Evolutionary conservation across 176 grass and related monocot genomes (phyloP), one percentile per base, ranked within the genome.

Genomic region (Alopecurus myosuroides): DNA sequence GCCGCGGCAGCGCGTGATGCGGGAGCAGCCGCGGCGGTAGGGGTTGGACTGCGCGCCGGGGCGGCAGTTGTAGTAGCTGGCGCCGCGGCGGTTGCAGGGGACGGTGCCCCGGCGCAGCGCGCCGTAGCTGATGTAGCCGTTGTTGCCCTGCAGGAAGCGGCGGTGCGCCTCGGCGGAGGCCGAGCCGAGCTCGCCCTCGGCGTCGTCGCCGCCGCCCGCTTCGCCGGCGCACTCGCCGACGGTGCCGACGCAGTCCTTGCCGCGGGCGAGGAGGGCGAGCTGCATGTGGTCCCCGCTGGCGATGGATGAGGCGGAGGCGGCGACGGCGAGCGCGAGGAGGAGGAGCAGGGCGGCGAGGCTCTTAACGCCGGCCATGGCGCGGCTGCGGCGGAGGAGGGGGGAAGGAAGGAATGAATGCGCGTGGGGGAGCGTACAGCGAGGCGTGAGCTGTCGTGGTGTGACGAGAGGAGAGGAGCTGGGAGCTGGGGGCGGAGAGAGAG

Each of bases 1-100:
- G 81, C 85, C 82, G 83, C 94, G 94, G 91, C 94, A 97, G 35
- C 91, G 79, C 13, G 86, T 97, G 86, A 97, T 97, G 77, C 80
- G 74, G 11, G 94, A 93, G 91, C 94, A 97, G 0, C 94, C 91
- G 64, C 94, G 94, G 77, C 67, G 78, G 86, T 97, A 97, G 29
- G 94, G 94, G 76, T 97, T 93, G 33, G 88, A 84, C 81, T 91
- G 86, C 0, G 26, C 94, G 23, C 94, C 94, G n/a, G 94, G 81
- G 61, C 88, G 86, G 86, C 94, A 97, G 94, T 97, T 97, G 82
- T 91, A 93, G 91, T 97, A 97, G 83, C 88, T 91, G 31, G 94
- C 91, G 41, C 94, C 94, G 61, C 94, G 88, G 33, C 78, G 88
- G 48, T 80, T 91, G 87, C 94, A 97, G 5, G 94, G 94, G 7